phyloP scores from a whole-genome alignment of 2,329 filamentous ascomycete species.

The Emmonsia crescens region DNA sequence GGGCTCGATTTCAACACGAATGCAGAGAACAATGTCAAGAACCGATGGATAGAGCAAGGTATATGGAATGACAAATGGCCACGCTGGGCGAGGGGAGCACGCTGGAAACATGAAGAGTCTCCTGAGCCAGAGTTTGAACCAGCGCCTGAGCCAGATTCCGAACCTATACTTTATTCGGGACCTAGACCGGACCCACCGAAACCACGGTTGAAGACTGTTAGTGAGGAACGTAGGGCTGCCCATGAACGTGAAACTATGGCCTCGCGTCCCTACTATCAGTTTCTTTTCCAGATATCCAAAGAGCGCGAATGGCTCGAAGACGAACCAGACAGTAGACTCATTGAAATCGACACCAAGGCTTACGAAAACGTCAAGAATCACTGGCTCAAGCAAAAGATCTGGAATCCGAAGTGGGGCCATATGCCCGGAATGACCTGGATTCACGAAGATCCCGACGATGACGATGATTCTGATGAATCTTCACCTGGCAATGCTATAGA shows the following conservation, averaged over 20 bases:
- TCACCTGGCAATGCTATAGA: neutral
- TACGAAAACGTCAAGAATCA: conserved; percentile 22
- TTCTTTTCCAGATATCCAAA: conserved; percentile 19
- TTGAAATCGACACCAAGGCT: conserved; percentile 20
- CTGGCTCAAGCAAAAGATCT: conserved; percentile 21
- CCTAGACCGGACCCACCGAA: conserved; percentile 3
- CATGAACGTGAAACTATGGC: conserved; percentile 4
- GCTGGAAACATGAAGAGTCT: conserved; percentile 3
- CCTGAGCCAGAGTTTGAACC: conserved; percentile 4
- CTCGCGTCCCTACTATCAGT: conserved; percentile 21
- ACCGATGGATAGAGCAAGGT: conserved; percentile 20
- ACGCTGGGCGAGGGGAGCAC: neutral
- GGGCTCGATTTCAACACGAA: neutral
- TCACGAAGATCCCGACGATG: neutral
- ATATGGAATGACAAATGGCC: conserved; percentile 14
- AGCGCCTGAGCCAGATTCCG: conserved; percentile 8
- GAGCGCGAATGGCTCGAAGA: conserved; percentile 16
- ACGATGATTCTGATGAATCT: neutral
- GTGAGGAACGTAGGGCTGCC: conserved; percentile 6
- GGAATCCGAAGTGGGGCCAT: conserved; percentile 21
- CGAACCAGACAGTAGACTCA: neutral
- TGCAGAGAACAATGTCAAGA: conserved; percentile 15
- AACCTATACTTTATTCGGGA: neutral
- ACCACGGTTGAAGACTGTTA: conserved; percentile 7
- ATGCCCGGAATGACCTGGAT: conserved; percentile 19